These are phyloP conservation scores for Talaromyces piceae DNA, from an alignment of 2,329 filamentous ascomycete genomes.

Conservation along the genomic window DNA sequence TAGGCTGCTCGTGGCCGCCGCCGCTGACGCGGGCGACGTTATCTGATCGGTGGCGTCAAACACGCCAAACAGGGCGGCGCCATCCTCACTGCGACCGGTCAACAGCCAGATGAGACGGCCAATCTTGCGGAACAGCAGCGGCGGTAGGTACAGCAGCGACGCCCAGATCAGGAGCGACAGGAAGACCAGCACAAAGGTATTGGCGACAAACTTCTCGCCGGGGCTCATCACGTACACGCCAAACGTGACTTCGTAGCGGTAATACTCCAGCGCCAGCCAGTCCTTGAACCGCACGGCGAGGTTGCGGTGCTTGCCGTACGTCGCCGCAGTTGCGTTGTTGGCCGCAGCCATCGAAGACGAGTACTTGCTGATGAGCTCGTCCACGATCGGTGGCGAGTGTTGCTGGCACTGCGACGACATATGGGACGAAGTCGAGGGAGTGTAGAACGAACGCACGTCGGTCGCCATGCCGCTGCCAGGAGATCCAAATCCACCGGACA, in stretches of 20 bases:
- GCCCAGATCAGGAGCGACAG: conserved; percentile 31
- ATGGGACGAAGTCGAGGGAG: conserved; percentile 21
- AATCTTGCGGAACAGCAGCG: conserved; percentile 30
- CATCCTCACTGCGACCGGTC: conserved; percentile 28
- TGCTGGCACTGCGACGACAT: conserved; percentile 17
- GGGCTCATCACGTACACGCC: conserved; percentile 38
- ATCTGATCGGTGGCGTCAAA: conserved; percentile 16
- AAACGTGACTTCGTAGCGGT: conserved; percentile 42
- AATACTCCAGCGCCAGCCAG: conserved; percentile 35
- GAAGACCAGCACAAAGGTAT: conserved; percentile 31
- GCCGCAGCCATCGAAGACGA: conserved; percentile 20
- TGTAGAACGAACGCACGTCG: conserved; percentile 30
- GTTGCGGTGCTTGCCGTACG: conserved; percentile 17
- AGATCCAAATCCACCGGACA: neutral
- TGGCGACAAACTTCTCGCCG: conserved; percentile 36
- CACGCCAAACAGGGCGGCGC: conserved; percentile 21
- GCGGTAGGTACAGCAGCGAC: conserved; percentile 30
- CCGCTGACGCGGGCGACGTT: neutral
- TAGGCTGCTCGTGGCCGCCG: conserved; percentile 6
- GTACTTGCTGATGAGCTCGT: conserved; percentile 28
- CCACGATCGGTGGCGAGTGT: conserved; percentile 23
- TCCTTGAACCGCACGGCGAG: conserved; percentile 24
- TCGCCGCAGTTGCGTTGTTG: conserved; percentile 5
- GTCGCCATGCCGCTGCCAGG: conserved; percentile 18
- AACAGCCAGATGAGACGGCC: conserved; percentile 30